Base-by-base conservation (phyloP, 768 basidiomycete genomes). In the Suillus alpinus region DNA sequence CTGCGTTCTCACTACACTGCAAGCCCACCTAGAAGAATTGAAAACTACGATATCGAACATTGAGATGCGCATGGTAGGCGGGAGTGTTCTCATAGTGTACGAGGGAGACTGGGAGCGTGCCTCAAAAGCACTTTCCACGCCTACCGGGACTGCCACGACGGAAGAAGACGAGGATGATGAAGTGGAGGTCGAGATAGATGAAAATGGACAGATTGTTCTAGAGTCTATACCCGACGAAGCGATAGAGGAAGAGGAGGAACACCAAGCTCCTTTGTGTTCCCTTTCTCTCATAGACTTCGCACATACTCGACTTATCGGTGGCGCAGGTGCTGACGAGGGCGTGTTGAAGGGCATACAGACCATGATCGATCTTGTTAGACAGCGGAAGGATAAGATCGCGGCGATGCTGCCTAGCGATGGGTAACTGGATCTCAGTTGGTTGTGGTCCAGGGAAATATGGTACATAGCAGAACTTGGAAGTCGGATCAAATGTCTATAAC, bases 261-360 rank as follows among this genome's bases (percentile, higher is more conserved):
- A n/a, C 14, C 63, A n/a, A 62, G 69, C 56, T 56, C 67, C 52
- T n/a, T 55, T 55, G 37, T 89, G 83, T 63, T 77, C 80, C 14
- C 80, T 97, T 62, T 88, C 88, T 65, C 76, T 97, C 64, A 98
- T 98, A 65, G 96, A 99, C 77, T 98, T 99, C 71, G 95, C 95
- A 7, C 96, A 98, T 72, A 89, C 94, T 2, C 77, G 82, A 26
- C 63, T 90, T 13, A 79, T 74, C 7, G 82, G 85, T 0, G 92
- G 89, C 0, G 67, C 85, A 66, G 95, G 95, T 4, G 86, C 87
- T 2, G 95, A 98, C 70, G 73, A 81, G 41, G 90, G 96, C 0
- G 86, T 95, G 18, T 71, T 96, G 63, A 71, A 76, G 37, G 96
- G 95, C 4, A 65, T 98, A 60, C 77, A 86, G 56, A 94, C 88